Evolutionary conservation across 179 eudicot genomes (phyloP), one percentile per base, ranked within the genome.

Genomic region (Vitellaria paradoxa): DNA sequence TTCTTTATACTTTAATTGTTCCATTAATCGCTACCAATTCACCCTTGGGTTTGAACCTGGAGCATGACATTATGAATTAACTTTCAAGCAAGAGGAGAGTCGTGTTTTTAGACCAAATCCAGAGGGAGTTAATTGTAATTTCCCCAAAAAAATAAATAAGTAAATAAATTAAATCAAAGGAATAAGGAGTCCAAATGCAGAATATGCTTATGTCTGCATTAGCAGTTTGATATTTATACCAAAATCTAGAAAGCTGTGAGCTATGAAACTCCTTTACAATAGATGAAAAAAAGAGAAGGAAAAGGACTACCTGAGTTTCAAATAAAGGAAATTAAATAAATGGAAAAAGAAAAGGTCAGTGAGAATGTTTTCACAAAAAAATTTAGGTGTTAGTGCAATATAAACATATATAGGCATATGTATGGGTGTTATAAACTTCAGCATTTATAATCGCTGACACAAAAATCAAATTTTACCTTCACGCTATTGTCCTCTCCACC

Each of bases 401-500:
- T 45, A 66, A 68, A 12, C 61, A 24, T 21, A 42, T 56, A 42
- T 42, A 42, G 42, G 45, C 45, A 42, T 42, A 42, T 42, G 64
- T 37, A 30, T 0, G 47, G 18, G 9, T 70, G 45, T 23, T 70
- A 37, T 70, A 3, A 72, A 72, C 14, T 56, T 60, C 26, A 40
- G 18, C 11, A 7, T 18, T 18, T 1, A 47, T 20, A 9, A 26
- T 14, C 26, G 6, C 56, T 4, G 30, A 62, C 37, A 67, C 68
- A n/a, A 70, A 73, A 78, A 80, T 46, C 37, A 81, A 71, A 17
- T 66, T 85, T 68, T 76, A 93, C 99, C 99, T 96, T 96, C 78
- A 96, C 97, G 79, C 89, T 89, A 82, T 94, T 94, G 87, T 96
- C 99, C 87, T 94, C 97, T 30, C 99, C 97, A 56, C 99, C 99